Conservation (phyloP, 1,284 basidiomycete genomes). For the Malassezia obtusa region DNA sequence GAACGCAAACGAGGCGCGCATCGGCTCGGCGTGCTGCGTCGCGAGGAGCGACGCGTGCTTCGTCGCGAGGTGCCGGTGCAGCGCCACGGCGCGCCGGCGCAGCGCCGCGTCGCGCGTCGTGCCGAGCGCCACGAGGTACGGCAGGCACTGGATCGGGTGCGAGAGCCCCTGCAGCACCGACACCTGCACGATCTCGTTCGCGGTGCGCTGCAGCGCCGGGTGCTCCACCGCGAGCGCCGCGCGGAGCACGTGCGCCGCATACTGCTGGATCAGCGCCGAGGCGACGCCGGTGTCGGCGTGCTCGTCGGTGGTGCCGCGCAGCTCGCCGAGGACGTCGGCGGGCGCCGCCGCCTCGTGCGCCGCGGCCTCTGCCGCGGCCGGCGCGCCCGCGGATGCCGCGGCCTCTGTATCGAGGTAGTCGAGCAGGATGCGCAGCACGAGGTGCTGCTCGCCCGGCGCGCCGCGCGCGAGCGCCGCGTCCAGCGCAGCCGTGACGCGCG, state of each 20-base stretch:
- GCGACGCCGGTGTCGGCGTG: conserved; percentile 96
- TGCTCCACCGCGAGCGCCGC: conserved; percentile 55
- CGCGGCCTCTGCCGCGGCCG: conserved; percentile 40
- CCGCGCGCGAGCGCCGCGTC: conserved; percentile 66
- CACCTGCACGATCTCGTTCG: conserved; percentile 80
- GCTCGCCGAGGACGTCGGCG: conserved; percentile 60
- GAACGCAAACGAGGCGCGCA: conserved; percentile 70
- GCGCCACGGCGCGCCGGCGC: conserved; percentile 64
- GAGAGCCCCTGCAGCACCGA: conserved; percentile 89
- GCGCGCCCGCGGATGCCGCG: conserved; percentile 43
- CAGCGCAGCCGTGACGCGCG: conserved; percentile 72
- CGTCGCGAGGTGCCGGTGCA: conserved; percentile 71
- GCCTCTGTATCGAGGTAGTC: conserved; percentile 51
- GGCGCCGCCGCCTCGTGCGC: conserved; percentile 44
- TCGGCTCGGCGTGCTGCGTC: conserved; percentile 69
- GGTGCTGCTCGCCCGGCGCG: conserved; percentile 62
- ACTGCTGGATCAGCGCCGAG: conserved; percentile 84
- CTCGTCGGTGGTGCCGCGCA: conserved; percentile 84
- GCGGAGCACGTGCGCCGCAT: conserved; percentile 68
- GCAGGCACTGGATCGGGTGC: conserved; percentile 86
- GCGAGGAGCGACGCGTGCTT: conserved; percentile 86
- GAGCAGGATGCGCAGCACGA: conserved; percentile 74
- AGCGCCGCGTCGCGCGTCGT: conserved; percentile 61
- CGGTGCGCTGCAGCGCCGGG: conserved; percentile 63
- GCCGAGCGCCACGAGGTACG: conserved; percentile 83